These are phyloP conservation scores for Tilletia setariae DNA, from an alignment of 1,284 basidiomycete species.

Conservation along the genomic window DNA sequence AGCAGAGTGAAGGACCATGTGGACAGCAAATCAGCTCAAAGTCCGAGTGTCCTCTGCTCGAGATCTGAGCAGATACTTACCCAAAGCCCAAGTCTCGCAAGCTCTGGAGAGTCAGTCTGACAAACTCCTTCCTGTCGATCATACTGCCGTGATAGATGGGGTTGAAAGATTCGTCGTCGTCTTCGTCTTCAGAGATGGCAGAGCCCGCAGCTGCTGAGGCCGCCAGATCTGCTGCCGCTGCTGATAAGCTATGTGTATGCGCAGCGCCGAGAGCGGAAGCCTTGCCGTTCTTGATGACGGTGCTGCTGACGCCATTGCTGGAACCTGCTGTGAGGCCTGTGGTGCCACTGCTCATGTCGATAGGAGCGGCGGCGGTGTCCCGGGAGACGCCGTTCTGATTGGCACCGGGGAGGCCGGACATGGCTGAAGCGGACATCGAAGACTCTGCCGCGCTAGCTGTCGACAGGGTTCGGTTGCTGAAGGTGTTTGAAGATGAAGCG, in stretches of 20 bases:
- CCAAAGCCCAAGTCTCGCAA: slow-evolving; percentile 86
- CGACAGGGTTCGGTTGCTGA: background rate
- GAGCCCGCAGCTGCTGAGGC: background rate
- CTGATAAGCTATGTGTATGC: background rate
- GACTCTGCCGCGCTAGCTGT: background rate
- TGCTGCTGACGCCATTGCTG: background rate
- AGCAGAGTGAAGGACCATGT: background rate
- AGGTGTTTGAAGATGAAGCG: background rate
- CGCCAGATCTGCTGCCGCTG: background rate
- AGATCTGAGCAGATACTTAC: slow-evolving; percentile 63
- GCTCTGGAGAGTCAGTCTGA: slow-evolving; percentile 84
- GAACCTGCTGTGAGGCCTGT: background rate
- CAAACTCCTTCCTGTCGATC: slow-evolving; percentile 83
- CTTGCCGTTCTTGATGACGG: background rate
- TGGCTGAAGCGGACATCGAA: background rate
- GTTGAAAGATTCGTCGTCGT: slow-evolving; percentile 28
- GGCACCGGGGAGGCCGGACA: background rate
- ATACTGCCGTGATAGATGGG: slow-evolving; percentile 55
- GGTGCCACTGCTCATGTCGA: background rate
- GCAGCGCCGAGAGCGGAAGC: background rate
- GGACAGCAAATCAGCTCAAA: background rate
- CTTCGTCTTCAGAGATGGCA: background rate
- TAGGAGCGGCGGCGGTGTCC: background rate
- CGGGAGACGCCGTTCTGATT: background rate
- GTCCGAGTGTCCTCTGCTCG: background rate